phyloP scores from a whole-genome alignment of 768 basidiomycete species.

The Amanita exitialis region DNA sequence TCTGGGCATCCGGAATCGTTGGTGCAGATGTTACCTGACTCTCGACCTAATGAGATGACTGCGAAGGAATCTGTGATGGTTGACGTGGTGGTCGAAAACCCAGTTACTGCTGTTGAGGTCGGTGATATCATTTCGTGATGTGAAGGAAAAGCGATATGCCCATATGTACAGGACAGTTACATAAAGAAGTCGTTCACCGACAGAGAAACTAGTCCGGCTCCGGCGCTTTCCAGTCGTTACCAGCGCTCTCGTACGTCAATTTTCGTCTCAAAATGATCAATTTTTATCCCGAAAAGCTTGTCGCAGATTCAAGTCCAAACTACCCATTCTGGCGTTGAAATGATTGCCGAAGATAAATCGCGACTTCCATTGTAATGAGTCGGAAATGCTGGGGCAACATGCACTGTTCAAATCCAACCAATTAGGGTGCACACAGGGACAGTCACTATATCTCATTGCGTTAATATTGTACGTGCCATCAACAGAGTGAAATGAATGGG shows the following conservation, averaged over 20 bases:
- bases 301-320: not conserved
- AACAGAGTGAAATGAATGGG: not conserved
- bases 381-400: too few relatives aligned
- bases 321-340: not conserved
- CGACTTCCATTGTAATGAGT: not conserved
- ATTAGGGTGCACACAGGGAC: not conserved
- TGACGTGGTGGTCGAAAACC: not conserved
- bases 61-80: not conserved
- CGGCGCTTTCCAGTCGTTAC: too few relatives aligned
- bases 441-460: not conserved
- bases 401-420: too few relatives aligned
- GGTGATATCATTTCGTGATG: not conserved
- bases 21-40: not conserved
- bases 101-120: not conserved
- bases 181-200: not conserved
- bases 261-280: not conserved
- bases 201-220: not conserved
- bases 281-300: not conserved
- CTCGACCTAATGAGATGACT: not conserved
- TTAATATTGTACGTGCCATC: conserved; percentile 6
- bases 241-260: not conserved
- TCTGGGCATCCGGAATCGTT: not conserved
- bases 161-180: not conserved
- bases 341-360: not conserved
- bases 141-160: not conserved